These are phyloP conservation scores for Psilocybe azurescens DNA, from an alignment of 768 basidiomycete species.

Conservation along the genomic window DNA sequence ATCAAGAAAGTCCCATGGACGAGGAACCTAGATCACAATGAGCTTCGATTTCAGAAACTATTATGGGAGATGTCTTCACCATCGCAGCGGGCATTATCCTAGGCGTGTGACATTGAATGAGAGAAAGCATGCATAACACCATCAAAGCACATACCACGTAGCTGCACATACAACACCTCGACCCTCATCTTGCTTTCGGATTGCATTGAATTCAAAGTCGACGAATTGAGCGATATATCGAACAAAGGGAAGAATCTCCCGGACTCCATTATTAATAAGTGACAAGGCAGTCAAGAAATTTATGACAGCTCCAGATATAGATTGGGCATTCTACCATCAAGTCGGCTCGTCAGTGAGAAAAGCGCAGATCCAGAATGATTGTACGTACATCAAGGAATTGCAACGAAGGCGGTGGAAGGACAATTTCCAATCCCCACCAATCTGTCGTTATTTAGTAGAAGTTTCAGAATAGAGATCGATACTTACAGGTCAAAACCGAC, in stretches of 20 bases:
- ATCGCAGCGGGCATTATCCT: constrained; percentile 84
- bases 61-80: constrained; percentile 31
- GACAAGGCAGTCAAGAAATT: constrained; percentile 79
- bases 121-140: background rate
- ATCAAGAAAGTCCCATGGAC: constrained; percentile 78
- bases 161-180: constrained; percentile 87
- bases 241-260: constrained; percentile 84
- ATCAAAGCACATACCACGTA: constrained; percentile 62
- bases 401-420: constrained; percentile 75
- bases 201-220: constrained; percentile 73
- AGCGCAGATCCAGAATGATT: background rate
- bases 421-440: constrained; percentile 90
- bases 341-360: background rate
- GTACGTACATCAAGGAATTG: constrained; percentile 59
- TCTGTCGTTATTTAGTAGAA: constrained; percentile 46
- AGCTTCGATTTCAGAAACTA: background rate
- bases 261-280: constrained; percentile 71
- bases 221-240: constrained; percentile 83
- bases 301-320: constrained; percentile 66
- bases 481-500: constrained; percentile 79
- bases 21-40: constrained; percentile 52
- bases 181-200: constrained; percentile 68
- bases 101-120: background rate
- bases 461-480: background rate
- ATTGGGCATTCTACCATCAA: constrained; percentile 53